Conservation (phyloP, 306 rosid species). For the Leucaena leucocephala region DNA sequence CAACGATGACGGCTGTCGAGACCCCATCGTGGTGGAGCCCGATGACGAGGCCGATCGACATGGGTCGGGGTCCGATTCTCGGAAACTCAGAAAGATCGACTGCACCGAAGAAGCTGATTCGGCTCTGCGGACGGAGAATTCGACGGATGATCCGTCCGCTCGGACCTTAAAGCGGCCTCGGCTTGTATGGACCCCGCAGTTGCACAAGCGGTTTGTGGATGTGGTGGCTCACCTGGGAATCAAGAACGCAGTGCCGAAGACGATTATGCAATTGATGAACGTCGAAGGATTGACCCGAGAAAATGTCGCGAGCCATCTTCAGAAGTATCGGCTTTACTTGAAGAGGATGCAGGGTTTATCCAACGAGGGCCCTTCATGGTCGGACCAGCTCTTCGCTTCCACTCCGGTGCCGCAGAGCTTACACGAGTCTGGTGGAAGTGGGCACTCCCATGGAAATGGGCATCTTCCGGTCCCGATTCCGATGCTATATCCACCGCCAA, state of each 20-base stretch:
- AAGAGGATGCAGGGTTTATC: constrained; percentile 83
- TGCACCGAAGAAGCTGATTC: constrained; percentile 55
- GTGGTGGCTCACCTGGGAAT: constrained; percentile 90
- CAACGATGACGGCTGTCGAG: constrained; percentile 35
- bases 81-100: constrained; percentile 53
- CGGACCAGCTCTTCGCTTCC: constrained; percentile 81
- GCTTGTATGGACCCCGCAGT: constrained; percentile 91
- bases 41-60: constrained; percentile 47
- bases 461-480: constrained; percentile 50
- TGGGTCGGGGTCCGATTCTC: constrained; percentile 50
- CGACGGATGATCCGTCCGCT: constrained; percentile 49
- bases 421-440: constrained; percentile 53
- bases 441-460: constrained; percentile 49
- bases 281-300: constrained; percentile 94
- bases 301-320: constrained; percentile 92
- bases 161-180: constrained; percentile 70
- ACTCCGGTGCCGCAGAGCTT: constrained; percentile 75
- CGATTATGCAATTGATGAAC: constrained; percentile 95
- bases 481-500: constrained; percentile 50
- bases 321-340: constrained; percentile 89
- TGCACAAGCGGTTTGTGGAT: constrained; percentile 91
- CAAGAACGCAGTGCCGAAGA: constrained; percentile 88
- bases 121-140: constrained; percentile 47
- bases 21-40: constrained; percentile 48
- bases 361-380: constrained; percentile 61